Evolutionary conservation across 2,329 filamentous ascomycete species (phyloP).

Genomic region (Waltergamsia citrina): DNA sequence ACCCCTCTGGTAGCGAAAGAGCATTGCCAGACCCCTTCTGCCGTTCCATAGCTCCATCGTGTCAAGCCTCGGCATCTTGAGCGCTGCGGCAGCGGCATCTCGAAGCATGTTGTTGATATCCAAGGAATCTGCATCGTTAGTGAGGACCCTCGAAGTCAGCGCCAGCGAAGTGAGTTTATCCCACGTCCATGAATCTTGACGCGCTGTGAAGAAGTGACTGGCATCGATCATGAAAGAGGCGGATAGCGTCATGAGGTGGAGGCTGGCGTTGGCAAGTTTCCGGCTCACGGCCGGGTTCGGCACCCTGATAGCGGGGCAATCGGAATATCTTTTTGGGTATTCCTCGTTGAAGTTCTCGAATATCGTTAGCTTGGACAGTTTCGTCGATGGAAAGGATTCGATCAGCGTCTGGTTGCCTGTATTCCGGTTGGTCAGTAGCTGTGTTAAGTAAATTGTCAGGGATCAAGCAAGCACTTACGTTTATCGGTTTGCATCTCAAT

Average conservation of each 20-base stretch:
- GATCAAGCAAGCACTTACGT: conserved; percentile 15
- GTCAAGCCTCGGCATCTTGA: conserved; percentile 17
- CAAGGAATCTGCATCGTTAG: conserved; percentile 7
- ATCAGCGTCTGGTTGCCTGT: conserved; percentile 15
- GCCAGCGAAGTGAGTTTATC: conserved; percentile 17
- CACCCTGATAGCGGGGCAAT: conserved; percentile 9
- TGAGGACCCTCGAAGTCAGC: conserved; percentile 19
- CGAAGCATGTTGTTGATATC: conserved; percentile 16
- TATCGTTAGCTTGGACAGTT: conserved; percentile 18
- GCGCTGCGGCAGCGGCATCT: conserved; percentile 13
- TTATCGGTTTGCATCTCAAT: conserved; percentile 14
- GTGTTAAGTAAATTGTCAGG: conserved; percentile 6
- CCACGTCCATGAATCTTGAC: conserved; percentile 15
- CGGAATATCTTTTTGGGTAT: conserved; percentile 10
- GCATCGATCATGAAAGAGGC: conserved; percentile 22
- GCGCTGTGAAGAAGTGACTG: conserved; percentile 16
- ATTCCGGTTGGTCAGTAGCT: conserved; percentile 10
- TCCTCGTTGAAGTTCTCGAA: conserved; percentile 24
- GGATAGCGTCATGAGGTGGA: conserved; percentile 16
- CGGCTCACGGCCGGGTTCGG: conserved; percentile 14
- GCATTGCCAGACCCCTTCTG: conserved; percentile 9
- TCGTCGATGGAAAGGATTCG: conserved; percentile 12
- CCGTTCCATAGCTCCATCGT: conserved; percentile 23
- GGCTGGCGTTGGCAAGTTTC: conserved; percentile 17
- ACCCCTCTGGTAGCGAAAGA: conserved; percentile 13